A percentile compares a stretch with the other conserved stretches of the same genome.
These are phyloP conservation scores for Apiospora koreana DNA, from an alignment of 2,329 filamentous ascomycete genomes.

Conservation along the genomic window DNA sequence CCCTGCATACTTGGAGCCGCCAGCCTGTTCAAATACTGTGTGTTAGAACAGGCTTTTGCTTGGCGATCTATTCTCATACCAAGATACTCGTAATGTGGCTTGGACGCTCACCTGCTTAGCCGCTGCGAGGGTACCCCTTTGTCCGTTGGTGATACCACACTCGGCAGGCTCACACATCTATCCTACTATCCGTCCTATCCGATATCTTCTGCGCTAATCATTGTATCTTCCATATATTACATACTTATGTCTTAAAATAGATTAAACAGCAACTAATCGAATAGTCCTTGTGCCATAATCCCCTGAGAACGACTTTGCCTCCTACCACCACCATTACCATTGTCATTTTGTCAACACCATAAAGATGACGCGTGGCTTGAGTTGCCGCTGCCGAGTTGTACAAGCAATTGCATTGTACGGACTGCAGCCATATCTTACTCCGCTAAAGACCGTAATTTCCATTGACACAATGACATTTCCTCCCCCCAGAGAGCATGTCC, in stretches of 20 bases:
- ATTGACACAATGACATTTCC: conserved; percentile 2
- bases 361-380: background rate
- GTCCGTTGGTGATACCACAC: background rate
- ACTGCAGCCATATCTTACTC: background rate
- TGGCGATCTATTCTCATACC: too few species aligned
- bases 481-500: conserved; percentile 14
- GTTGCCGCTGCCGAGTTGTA: background rate
- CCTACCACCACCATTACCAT: background rate
- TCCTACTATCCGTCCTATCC: too few species aligned
- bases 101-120: too few species aligned
- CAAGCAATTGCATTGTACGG: background rate
- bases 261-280: background rate
- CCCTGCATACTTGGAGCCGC: too few species aligned
- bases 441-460: background rate
- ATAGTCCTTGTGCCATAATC: background rate
- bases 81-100: too few species aligned
- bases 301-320: background rate
- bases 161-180: background rate
- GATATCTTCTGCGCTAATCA: too few species aligned
- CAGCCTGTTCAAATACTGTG: too few species aligned
- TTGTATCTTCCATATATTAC: too few species aligned
- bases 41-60: too few species aligned
- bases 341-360: background rate
- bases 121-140: too few species aligned
- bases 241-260: background rate